Evolutionary conservation across 2,329 filamentous ascomycete genomes (phyloP).

Genomic region (Pyrenophora tritici-repentis): DNA sequence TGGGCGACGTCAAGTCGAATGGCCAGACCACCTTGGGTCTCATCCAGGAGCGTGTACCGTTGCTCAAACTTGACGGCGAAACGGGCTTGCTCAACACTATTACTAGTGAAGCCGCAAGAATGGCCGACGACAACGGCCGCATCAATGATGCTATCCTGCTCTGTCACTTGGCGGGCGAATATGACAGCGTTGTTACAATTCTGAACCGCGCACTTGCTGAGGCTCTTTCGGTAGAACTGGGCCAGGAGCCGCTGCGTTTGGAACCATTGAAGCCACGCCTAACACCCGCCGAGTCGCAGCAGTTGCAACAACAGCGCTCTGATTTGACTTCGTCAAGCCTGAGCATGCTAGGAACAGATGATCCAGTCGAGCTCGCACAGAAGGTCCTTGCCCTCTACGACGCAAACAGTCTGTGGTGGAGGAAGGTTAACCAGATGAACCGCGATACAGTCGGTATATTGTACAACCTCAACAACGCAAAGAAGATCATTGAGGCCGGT

Average conservation of each 20-base stretch:
- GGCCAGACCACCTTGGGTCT: conserved; percentile 83
- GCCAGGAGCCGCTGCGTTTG: conserved; percentile 76
- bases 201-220: conserved; percentile 90
- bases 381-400: conserved; percentile 68
- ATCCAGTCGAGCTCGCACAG: conserved; percentile 65
- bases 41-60: conserved; percentile 80
- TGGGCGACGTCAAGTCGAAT: conserved; percentile 88
- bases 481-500: conserved; percentile 61
- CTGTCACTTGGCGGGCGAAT: conserved; percentile 93
- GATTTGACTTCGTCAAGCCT: conserved; percentile 53
- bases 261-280: conserved; percentile 78
- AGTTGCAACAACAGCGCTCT: conserved; percentile 37
- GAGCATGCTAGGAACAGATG: conserved; percentile 70
- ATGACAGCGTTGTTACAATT: conserved; percentile 89
- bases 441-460: conserved; percentile 64
- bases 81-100: conserved; percentile 89
- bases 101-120: conserved; percentile 86
- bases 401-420: conserved; percentile 63
- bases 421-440: conserved; percentile 63
- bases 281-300: conserved; percentile 35
- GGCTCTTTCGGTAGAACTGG: conserved; percentile 82
- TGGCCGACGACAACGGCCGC: conserved; percentile 91
- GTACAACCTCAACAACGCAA: conserved; percentile 65
- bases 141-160: conserved; percentile 92
- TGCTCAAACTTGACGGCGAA: conserved; percentile 80